phyloP scores from a whole-genome alignment of 768 basidiomycete species.

The Pleurotus sapidus region DNA sequence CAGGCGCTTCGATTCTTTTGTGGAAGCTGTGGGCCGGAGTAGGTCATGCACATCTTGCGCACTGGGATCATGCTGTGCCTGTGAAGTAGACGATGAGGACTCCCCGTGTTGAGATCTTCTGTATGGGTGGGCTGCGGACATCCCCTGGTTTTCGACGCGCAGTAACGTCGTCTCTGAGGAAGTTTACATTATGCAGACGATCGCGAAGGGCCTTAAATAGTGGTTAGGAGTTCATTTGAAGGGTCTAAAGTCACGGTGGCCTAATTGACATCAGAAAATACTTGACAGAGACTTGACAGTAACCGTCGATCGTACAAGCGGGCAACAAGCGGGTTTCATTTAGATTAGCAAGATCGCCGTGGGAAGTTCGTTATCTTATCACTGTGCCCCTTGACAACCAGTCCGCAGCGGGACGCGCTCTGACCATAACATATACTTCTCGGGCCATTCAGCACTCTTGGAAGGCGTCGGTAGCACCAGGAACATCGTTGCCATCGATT shows the following conservation, averaged over 20 bases:
- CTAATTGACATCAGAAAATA: constrained; percentile 5
- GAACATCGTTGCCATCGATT: not conserved
- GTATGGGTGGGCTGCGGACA: constrained; percentile 7
- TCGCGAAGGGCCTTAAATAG: not conserved
- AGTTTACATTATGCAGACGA: not conserved
- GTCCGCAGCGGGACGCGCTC: not conserved
- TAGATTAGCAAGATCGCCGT: not conserved
- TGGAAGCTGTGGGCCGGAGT: constrained; percentile 15
- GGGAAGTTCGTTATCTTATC: constrained; percentile 5
- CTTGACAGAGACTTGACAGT: constrained; percentile 2
- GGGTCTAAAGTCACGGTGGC: not conserved
- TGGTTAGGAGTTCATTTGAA: not conserved
- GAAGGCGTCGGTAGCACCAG: not conserved
- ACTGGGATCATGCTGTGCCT: not conserved
- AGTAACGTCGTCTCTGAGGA: not conserved
- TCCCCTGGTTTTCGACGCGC: not conserved
- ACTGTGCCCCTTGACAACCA: constrained; percentile 4
- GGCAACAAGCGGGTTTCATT: not conserved
- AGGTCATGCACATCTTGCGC: constrained; percentile 9
- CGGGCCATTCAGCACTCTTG: no score
- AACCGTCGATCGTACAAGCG: constrained; percentile 5
- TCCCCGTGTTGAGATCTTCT: constrained; percentile 7
- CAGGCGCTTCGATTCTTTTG: constrained; percentile 36
- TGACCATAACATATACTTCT: not conserved
- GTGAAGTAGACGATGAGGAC: not conserved